These are phyloP conservation scores for Pyrenula aspistea DNA, from an alignment of 495 filamentous ascomycete species.

Conservation along the genomic window DNA sequence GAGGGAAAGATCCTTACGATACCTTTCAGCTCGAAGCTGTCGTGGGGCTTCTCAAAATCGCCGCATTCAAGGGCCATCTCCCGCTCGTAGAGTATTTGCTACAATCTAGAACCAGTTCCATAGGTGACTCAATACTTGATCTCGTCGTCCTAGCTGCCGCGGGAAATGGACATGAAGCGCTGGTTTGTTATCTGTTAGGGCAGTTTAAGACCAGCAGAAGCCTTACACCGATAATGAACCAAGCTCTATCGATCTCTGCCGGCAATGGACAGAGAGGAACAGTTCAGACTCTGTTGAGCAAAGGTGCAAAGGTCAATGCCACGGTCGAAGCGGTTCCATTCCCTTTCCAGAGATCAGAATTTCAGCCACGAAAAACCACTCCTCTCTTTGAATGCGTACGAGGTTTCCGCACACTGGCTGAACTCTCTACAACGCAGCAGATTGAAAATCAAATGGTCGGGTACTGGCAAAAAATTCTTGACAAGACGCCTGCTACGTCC, in stretches of 20 bases:
- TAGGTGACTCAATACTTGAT: background rate
- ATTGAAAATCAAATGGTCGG: too few species aligned
- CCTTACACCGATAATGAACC: background rate
- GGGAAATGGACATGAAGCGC: background rate
- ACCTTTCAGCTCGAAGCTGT: background rate
- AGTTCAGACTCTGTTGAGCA: background rate
- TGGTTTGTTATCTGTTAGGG: background rate
- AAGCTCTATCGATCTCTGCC: conserved; percentile 20
- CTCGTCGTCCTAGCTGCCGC: background rate
- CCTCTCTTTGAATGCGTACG: background rate
- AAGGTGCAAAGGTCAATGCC: background rate
- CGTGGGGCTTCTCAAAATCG: background rate
- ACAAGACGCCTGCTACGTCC: background rate
- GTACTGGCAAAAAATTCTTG: too few species aligned
- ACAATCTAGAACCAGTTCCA: background rate
- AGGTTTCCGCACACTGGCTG: too few species aligned
- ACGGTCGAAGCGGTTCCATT: background rate
- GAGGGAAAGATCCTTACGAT: background rate
- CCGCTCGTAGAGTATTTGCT: background rate
- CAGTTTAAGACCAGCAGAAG: background rate
- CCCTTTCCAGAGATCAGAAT: background rate
- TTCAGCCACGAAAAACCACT: background rate
- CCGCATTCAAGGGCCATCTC: background rate
- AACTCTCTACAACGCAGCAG: too few species aligned
- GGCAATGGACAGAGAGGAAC: conserved; percentile 24